phyloP scores from a whole-genome alignment of 768 basidiomycete species.

The Pleurotus salmoneostramineus region DNA sequence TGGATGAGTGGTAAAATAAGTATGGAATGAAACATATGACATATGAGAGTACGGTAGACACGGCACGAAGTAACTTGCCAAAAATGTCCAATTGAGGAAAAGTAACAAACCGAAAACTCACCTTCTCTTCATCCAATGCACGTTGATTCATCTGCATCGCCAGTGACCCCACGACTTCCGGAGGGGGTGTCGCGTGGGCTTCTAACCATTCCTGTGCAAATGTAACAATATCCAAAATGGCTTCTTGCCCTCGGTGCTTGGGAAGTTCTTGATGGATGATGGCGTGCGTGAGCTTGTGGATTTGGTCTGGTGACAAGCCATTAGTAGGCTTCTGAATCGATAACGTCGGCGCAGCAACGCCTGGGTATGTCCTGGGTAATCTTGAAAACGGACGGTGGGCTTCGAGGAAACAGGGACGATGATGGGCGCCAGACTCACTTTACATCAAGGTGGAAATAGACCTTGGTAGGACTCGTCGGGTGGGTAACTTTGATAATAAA shows the following conservation, averaged over 20 bases:
- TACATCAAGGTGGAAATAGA: conserved; percentile 64
- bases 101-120: conserved; percentile 23
- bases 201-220: conserved; percentile 71
- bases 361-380: conserved; percentile 82
- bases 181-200: conserved; percentile 48
- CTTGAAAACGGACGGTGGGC: conserved; percentile 27
- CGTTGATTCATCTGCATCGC: conserved; percentile 77
- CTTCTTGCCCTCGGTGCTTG: conserved; percentile 62
- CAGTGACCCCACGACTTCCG: conserved; percentile 64
- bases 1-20: not conserved
- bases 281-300: conserved; percentile 50
- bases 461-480: conserved; percentile 46
- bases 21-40: no score
- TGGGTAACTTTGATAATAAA: conserved; percentile 73
- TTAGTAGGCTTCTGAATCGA: conserved; percentile 61
- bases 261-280: conserved; percentile 62
- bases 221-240: conserved; percentile 75
- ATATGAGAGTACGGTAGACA: no score
- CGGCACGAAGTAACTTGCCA: not conserved
- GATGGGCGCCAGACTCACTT: conserved; percentile 43
- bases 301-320: conserved; percentile 56
- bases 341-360: conserved; percentile 63
- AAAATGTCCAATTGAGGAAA: not conserved
- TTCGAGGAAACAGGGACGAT: not conserved
- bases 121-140: conserved; percentile 66